A percentile compares a stretch with the other conserved stretches of the same genome.
These are phyloP conservation scores for Trapa incisa DNA, from an alignment of 345 rosid genomes.

Conservation along the genomic window DNA sequence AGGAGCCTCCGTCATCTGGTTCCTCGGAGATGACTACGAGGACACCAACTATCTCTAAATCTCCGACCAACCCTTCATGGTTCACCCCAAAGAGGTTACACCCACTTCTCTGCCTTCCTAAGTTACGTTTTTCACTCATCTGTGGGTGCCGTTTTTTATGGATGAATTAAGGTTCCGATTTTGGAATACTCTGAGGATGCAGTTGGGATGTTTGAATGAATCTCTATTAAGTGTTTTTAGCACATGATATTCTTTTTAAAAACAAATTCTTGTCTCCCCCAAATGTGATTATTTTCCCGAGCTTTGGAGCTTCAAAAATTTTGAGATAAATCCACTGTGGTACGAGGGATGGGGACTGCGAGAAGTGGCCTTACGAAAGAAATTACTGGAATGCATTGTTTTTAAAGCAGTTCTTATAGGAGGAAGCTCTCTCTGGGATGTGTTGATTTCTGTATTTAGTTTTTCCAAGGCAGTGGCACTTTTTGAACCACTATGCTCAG, in stretches of 20 bases:
- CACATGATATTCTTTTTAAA: background rate
- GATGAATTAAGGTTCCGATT: background rate
- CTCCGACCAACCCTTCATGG: conserved; percentile 6
- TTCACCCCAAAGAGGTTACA: conserved; percentile 2
- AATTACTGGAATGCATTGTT: background rate
- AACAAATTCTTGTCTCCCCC: no score
- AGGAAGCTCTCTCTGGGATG: background rate
- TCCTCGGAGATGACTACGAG: conserved; percentile 3
- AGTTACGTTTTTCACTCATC: no score
- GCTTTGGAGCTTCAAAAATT: background rate
- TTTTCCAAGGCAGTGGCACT: no score
- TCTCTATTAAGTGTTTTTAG: background rate
- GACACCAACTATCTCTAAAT: background rate
- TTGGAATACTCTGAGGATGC: background rate
- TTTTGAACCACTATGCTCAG: no score
- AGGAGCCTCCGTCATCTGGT: background rate
- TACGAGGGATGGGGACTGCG: no score
- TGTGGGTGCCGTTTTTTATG: background rate
- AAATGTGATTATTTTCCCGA: background rate
- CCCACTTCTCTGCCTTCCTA: background rate
- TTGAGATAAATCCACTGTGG: background rate
- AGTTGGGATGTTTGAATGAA: background rate
- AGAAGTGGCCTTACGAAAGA: background rate
- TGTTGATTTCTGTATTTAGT: no score
- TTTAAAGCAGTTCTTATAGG: background rate